These are phyloP conservation scores for Candida argentea DNA, from an alignment of 805 yeast species.

Conservation along the genomic window DNA sequence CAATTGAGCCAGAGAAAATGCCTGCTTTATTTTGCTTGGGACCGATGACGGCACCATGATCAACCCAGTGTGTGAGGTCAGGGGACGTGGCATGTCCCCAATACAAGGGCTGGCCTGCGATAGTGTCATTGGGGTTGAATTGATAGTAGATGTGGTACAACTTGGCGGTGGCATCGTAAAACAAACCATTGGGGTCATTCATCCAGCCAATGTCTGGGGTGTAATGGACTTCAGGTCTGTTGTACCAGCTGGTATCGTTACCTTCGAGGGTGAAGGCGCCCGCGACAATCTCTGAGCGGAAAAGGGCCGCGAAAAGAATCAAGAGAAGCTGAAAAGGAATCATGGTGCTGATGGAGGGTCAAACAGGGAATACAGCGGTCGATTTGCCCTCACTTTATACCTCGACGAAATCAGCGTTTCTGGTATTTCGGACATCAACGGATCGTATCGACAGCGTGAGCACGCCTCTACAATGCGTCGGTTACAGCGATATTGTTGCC, in stretches of 20 bases:
- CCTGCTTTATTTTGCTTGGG: constrained; percentile 17
- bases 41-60: constrained; percentile 20
- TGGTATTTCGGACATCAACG: too few species aligned
- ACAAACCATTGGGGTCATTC: constrained; percentile 37
- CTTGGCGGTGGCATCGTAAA: constrained; percentile 18
- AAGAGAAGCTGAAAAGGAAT: too few species aligned
- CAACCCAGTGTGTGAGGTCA: constrained; percentile 23
- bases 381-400: too few species aligned
- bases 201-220: constrained; percentile 28
- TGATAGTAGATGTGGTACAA: constrained; percentile 30
- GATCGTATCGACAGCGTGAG: too few species aligned
- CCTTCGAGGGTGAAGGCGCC: not conserved
- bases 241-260: not conserved
- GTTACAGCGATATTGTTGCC: too few species aligned
- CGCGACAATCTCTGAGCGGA: not conserved
- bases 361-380: too few species aligned
- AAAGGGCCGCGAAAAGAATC: not conserved
- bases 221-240: constrained; percentile 14
- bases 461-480: too few species aligned
- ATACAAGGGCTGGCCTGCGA: constrained; percentile 22
- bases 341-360: too few species aligned
- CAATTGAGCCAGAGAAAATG: constrained; percentile 28
- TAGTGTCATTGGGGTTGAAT: constrained; percentile 22
- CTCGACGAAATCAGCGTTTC: too few species aligned
- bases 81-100: constrained; percentile 35